Conservation (phyloP, 768 basidiomycete genomes). For the Boletus bicolor region DNA sequence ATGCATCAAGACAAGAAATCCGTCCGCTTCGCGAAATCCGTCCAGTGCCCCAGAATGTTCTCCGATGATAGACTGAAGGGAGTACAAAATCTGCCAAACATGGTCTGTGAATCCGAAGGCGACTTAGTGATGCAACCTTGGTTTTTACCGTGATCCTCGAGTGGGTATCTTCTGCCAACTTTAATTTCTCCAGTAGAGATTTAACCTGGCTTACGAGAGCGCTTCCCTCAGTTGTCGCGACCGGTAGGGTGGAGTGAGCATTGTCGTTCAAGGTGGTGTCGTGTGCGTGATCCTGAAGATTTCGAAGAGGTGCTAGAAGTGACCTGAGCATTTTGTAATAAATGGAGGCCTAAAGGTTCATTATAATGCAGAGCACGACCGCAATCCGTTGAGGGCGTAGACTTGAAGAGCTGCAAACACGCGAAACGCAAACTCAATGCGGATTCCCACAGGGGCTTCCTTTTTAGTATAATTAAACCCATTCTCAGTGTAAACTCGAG, state of each 20-base stretch:
- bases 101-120: neutral
- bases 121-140: neutral
- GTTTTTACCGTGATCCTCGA: slow-evolving; percentile 52
- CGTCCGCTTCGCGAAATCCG: slow-evolving; percentile 78
- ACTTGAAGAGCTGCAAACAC: too few relatives aligned
- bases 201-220: slow-evolving; percentile 52
- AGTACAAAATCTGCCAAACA: slow-evolving; percentile 50
- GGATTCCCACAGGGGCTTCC: too few relatives aligned
- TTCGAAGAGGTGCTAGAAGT: slow-evolving; percentile 56
- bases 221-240: neutral
- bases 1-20: slow-evolving; percentile 73
- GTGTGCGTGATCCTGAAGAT: slow-evolving; percentile 47
- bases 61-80: slow-evolving; percentile 65
- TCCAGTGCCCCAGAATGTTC: slow-evolving; percentile 67
- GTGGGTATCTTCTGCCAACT: slow-evolving; percentile 46
- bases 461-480: too few relatives aligned
- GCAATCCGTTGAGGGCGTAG: too few relatives aligned
- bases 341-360: slow-evolving; percentile 1
- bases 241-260: slow-evolving; percentile 14
- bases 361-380: neutral
- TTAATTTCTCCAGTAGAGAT: slow-evolving; percentile 66
- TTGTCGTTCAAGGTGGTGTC: slow-evolving; percentile 23
- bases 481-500: too few relatives aligned
- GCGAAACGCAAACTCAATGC: too few relatives aligned
- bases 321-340: slow-evolving; percentile 49